Conservation (phyloP, 495 filamentous ascomycete species). For the Platismatia glauca region DNA sequence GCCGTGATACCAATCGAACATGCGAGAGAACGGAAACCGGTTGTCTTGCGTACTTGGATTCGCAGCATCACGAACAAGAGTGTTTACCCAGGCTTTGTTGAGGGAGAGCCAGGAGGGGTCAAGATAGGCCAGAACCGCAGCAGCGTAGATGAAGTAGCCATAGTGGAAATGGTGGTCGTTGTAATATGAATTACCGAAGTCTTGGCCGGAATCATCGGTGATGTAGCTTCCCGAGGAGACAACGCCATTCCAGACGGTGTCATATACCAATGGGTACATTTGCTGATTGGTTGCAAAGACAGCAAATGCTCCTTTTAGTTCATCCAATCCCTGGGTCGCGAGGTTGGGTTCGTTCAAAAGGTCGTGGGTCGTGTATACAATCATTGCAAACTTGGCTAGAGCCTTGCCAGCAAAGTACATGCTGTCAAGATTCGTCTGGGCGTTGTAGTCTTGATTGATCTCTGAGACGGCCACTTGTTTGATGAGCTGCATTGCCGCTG, state of each 20-base stretch:
- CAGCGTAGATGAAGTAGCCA: conserved; percentile 82
- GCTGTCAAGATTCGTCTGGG: conserved; percentile 67
- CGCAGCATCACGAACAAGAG: conserved; percentile 65
- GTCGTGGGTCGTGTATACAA: conserved; percentile 60
- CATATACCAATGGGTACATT: conserved; percentile 69
- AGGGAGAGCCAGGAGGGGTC: conserved; percentile 64
- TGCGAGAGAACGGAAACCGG: conserved; percentile 76
- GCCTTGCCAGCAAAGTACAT: conserved; percentile 97
- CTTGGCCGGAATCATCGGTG: conserved; percentile 59
- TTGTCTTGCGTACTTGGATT: conserved; percentile 64
- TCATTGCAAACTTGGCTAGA: conserved; percentile 73
- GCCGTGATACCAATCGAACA: conserved; percentile 90
- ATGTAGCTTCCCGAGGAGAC: conserved; percentile 72
- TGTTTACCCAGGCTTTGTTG: conserved; percentile 76
- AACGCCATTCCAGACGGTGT: conserved; percentile 74
- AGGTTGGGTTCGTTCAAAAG: conserved; percentile 52
- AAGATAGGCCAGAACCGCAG: conserved; percentile 73
- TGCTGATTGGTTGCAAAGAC: conserved; percentile 70
- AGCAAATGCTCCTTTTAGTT: conserved; percentile 69
- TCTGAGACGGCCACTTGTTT: conserved; percentile 52
- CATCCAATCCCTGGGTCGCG: conserved; percentile 51
- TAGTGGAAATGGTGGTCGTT: conserved; percentile 98
- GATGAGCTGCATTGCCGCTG: conserved; percentile 45
- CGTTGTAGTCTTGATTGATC: conserved; percentile 58
- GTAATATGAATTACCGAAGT: conserved; percentile 81